These are phyloP conservation scores for Coprinopsis strossmayeri DNA, from an alignment of 768 basidiomycete species.

Conservation along the genomic window DNA sequence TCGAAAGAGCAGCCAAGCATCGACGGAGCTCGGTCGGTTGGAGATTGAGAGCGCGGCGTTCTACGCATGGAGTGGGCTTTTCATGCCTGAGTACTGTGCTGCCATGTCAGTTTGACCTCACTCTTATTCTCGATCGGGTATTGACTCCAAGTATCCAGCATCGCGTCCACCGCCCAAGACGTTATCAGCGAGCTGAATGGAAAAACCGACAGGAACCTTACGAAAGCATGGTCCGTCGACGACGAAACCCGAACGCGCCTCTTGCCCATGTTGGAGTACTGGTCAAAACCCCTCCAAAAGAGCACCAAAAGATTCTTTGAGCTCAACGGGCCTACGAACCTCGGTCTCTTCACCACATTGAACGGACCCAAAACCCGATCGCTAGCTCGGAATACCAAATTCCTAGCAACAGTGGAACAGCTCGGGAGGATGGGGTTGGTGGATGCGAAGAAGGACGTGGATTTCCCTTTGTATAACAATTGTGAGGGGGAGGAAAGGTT, in stretches of 20 bases:
- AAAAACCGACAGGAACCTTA: background rate
- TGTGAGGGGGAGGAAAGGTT: constrained; percentile 10
- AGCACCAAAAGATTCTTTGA: constrained; percentile 11
- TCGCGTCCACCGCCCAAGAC: constrained; percentile 8
- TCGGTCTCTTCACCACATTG: background rate
- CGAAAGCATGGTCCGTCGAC: constrained; percentile 8
- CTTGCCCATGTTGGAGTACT: constrained; percentile 14
- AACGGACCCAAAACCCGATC: background rate
- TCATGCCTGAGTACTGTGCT: constrained; percentile 16
- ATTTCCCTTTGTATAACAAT: constrained; percentile 11
- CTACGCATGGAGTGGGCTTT: constrained; percentile 13
- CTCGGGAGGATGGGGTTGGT: background rate
- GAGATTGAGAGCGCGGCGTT: constrained; percentile 16
- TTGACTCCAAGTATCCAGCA: constrained; percentile 1
- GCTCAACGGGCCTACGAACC: constrained; percentile 7
- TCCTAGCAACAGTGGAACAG: background rate
- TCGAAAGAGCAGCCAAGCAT: constrained; percentile 4
- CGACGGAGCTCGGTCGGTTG: background rate
- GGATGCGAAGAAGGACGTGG: background rate
- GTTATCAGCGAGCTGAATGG: constrained; percentile 12
- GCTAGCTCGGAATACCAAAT: constrained; percentile 1
- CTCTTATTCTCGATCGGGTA: background rate
- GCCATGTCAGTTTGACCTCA: constrained; percentile 11
- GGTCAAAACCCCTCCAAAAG: constrained; percentile 16
- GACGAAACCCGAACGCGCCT: constrained; percentile 8